Conservation (phyloP, 2,329 filamentous ascomycete species). For the Diaporthe ampelina region DNA sequence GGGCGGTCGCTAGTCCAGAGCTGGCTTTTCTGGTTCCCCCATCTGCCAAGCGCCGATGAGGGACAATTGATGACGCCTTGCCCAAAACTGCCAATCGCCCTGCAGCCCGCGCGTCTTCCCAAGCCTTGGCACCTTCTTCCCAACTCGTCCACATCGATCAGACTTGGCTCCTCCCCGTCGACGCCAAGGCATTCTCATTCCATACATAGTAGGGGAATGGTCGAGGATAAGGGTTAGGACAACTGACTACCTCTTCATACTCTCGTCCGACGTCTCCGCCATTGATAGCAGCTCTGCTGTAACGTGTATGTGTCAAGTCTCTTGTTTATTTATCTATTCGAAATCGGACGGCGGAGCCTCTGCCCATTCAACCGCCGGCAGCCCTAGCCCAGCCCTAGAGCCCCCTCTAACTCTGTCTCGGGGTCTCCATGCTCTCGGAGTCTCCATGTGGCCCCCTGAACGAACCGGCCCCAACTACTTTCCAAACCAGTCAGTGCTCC, state of each 20-base stretch:
- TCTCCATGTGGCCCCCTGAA: constrained; percentile 22
- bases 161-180: neutral
- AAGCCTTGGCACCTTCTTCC: neutral
- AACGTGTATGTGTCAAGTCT: constrained; percentile 25
- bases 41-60: constrained; percentile 7
- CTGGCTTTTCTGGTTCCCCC: neutral
- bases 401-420: neutral
- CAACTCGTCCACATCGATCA: neutral
- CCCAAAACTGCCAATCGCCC: constrained; percentile 5
- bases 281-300: neutral
- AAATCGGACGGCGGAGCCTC: constrained; percentile 9
- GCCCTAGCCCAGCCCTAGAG: constrained; percentile 11
- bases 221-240: constrained; percentile 12
- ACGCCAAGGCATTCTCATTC: neutral
- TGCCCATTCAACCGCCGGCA: neutral
- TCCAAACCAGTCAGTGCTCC: constrained; percentile 30
- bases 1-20: neutral
- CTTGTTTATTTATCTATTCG: constrained; percentile 18
- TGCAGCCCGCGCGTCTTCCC: constrained; percentile 14
- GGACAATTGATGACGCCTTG: constrained; percentile 11
- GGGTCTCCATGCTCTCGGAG: constrained; percentile 22
- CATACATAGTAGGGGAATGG: too few species aligned
- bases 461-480: constrained; percentile 2
- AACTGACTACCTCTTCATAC: neutral
- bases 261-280: neutral